Evolutionary conservation across 805 yeast species (phyloP).

Genomic region (Monosporozyma servazzii): DNA sequence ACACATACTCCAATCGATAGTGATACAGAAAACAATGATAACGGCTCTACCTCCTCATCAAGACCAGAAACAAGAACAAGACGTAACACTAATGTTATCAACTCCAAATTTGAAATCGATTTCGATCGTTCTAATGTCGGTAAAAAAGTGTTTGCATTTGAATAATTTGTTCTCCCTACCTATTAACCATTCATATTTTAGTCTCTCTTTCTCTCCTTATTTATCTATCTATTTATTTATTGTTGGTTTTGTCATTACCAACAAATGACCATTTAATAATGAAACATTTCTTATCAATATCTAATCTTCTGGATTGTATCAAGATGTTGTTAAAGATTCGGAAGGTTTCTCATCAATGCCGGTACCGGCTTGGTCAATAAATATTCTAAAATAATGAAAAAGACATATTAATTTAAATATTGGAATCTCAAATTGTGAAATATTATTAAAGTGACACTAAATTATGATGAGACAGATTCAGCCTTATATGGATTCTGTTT

Average conservation of each 20-base stretch:
- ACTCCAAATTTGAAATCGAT: conserved; percentile 30
- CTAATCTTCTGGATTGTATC: too few species aligned
- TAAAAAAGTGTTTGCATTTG: conserved; percentile 27
- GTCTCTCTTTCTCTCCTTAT: background rate
- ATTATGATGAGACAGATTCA: background rate
- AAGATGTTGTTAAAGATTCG: too few species aligned
- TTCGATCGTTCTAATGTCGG: conserved; percentile 36
- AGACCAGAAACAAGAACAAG: conserved; percentile 11
- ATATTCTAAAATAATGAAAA: too few species aligned
- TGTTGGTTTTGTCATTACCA: too few species aligned
- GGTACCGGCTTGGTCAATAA: too few species aligned
- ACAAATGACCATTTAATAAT: background rate
- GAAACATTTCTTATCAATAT: background rate
- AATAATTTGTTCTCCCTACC: too few species aligned
- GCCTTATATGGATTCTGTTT: background rate
- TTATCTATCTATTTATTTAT: background rate
- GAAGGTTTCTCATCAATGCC: too few species aligned
- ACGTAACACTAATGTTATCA: conserved; percentile 18
- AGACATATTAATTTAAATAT: too few species aligned
- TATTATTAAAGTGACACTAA: background rate
- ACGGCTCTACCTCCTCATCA: conserved; percentile 2
- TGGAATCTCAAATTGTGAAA: background rate
- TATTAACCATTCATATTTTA: background rate
- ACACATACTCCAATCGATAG: conserved; percentile 6
- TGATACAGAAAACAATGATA: conserved; percentile 1